A percentile compares a stretch with the other conserved stretches of the same genome.
phyloP scores from a whole-genome alignment of 306 rosid genomes.

The Phaseolus lunatus region DNA sequence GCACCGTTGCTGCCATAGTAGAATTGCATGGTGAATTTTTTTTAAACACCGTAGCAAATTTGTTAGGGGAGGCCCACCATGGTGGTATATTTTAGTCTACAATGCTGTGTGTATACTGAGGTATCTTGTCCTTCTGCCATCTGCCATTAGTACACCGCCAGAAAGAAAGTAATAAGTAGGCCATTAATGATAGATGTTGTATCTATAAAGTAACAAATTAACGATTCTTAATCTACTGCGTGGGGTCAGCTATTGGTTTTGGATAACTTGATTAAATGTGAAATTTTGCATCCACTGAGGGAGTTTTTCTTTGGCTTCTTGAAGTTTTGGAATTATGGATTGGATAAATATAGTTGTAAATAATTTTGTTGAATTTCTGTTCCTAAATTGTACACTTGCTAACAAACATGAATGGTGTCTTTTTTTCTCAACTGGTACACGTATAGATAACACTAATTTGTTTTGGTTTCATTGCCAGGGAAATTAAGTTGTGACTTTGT shows the following conservation, averaged over 20 bases:
- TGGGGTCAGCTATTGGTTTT: background rate
- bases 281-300: background rate
- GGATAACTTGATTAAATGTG: background rate
- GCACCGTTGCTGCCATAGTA: background rate
- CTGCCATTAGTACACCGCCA: background rate
- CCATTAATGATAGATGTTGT: background rate
- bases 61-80: background rate
- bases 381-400: background rate
- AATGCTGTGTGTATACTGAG: background rate
- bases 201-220: background rate
- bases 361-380: background rate
- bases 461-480: background rate
- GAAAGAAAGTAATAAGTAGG: background rate
- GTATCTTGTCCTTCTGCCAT: background rate
- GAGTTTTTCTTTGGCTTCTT: background rate
- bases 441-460: background rate
- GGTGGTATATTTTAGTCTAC: too few species aligned
- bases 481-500: background rate
- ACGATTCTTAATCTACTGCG: background rate
- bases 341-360: background rate
- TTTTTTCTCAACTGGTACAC: background rate
- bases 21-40: background rate
- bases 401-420: background rate
- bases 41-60: background rate
- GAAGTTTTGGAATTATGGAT: background rate